Conservation (phyloP, 108 stramenopile species). For the Nannochloropsis salina region DNA sequence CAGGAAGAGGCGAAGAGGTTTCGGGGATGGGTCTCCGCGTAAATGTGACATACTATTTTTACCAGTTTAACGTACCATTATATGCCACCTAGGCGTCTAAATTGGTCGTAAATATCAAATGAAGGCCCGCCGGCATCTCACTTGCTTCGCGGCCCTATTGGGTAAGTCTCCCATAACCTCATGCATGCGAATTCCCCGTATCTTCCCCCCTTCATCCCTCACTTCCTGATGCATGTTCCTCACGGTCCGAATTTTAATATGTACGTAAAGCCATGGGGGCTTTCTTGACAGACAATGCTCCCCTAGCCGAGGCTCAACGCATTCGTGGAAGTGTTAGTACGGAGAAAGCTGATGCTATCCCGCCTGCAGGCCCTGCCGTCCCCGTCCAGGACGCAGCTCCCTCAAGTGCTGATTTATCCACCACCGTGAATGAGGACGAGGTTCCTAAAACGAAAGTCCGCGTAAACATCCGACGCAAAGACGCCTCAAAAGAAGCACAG, state of each 20-base stretch:
- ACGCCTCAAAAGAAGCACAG: background rate
- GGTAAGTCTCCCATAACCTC: background rate
- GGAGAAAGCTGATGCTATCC: background rate
- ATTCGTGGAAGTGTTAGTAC: background rate
- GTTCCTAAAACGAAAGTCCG: background rate
- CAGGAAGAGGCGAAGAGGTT: too few species aligned
- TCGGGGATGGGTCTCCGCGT: too few species aligned
- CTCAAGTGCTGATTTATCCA: background rate
- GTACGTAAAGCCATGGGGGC: background rate
- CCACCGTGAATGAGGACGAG: background rate
- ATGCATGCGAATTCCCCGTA: background rate
- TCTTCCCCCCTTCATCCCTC: background rate
- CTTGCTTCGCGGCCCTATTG: background rate
- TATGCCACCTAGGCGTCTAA: too few species aligned
- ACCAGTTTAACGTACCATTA: too few species aligned
- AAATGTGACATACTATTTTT: too few species aligned
- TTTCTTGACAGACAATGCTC: background rate
- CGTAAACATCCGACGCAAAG: conserved; percentile 8
- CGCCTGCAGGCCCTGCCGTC: background rate
- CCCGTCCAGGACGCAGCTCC: conserved; percentile 2
- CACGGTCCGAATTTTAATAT: background rate
- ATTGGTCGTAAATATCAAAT: background rate
- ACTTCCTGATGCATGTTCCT: background rate
- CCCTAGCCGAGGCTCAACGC: conserved; percentile 10
- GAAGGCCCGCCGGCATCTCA: background rate